Base-by-base conservation (phyloP, 805 yeast species). In the Geotrichum ghanense region DNA sequence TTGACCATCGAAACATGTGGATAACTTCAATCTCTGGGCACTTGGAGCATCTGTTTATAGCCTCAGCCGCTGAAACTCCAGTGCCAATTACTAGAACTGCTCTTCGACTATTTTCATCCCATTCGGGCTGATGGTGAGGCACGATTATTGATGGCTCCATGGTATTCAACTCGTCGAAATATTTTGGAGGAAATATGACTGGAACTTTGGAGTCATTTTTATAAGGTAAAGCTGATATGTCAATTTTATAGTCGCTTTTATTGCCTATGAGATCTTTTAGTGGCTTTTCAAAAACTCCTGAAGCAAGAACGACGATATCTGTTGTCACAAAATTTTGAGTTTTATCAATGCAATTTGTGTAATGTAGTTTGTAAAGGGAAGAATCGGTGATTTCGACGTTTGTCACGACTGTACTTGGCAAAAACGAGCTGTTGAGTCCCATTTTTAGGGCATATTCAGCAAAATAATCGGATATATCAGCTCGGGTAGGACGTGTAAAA, bases 51-150 rank as follows among this genome's bases (percentile, higher is more conserved):
- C 46, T 47, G 10, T 53, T 42, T n/a, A 62, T 51, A 3, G 61
- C 60, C 22, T 62, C 66, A 2, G 66, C 66, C 1, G 66, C 66
- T 3, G 63, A 56, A 26, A 62, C 58, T 1, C 66, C 66, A 2
- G 65, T 54, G 1, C 66, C 66, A 14, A 62, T 41, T 1, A 61
- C 56, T 3, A 58, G 52, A 1, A 49, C 44, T 3, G 52, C 42
- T 5, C 31, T 20, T 12, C 12, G 16, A 31, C 47, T 22, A 21
- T 25, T 16, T 19, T 16, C 23, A 5, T 37, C 41, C 16, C 31
- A 41, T 40, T 19, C 16, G 24, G 46, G 19, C 22, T 43, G 35
- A 22, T 24, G 17, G 3, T 45, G 44, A 1, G 46, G 48, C 10
- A 39, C 27, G 6, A 47, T 25, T 19, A 44, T 22, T 31, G 47